phyloP scores from a whole-genome alignment of 495 filamentous ascomycete genomes.

The Parathielavia appendiculata region DNA sequence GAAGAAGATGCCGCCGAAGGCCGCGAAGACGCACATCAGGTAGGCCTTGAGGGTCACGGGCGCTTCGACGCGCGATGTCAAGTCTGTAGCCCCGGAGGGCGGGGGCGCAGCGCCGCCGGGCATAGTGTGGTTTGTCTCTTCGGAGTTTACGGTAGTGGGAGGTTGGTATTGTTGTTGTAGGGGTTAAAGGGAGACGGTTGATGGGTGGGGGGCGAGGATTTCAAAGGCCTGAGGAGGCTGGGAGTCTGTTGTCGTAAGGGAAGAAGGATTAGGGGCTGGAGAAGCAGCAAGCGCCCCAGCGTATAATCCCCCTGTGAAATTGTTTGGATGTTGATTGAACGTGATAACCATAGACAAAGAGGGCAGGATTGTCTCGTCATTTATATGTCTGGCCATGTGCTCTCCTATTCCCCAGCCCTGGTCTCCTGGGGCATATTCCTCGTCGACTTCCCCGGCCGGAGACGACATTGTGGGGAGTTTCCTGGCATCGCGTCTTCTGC shows the following conservation, averaged over 20 bases:
- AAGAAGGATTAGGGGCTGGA: too few relatives aligned
- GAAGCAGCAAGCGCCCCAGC: too few relatives aligned
- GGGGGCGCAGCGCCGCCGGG: conserved; percentile 21
- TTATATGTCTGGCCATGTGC: not conserved
- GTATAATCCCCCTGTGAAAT: not conserved
- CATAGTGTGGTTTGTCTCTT: conserved; percentile 18
- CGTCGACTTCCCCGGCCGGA: conserved; percentile 11
- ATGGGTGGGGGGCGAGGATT: not conserved
- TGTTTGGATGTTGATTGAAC: not conserved
- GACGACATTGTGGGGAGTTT: conserved; percentile 8
- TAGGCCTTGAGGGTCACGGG: conserved; percentile 62
- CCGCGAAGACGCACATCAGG: conserved; percentile 61
- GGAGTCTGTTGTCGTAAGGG: too few relatives aligned
- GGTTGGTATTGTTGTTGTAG: too few relatives aligned
- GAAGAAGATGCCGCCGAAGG: conserved; percentile 64
- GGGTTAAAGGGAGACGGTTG: too few relatives aligned
- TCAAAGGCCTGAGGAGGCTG: too few relatives aligned
- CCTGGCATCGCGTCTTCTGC: not conserved
- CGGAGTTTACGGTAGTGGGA: too few relatives aligned
- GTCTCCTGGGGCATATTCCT: not conserved
- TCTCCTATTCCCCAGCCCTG: not conserved
- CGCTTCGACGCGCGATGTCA: conserved; percentile 52
- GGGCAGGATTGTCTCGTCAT: not conserved
- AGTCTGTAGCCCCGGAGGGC: conserved; percentile 31
- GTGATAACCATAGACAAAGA: not conserved